These are phyloP conservation scores for Paradendryphiella salina DNA, from an alignment of 2,329 filamentous ascomycete species.

Conservation along the genomic window DNA sequence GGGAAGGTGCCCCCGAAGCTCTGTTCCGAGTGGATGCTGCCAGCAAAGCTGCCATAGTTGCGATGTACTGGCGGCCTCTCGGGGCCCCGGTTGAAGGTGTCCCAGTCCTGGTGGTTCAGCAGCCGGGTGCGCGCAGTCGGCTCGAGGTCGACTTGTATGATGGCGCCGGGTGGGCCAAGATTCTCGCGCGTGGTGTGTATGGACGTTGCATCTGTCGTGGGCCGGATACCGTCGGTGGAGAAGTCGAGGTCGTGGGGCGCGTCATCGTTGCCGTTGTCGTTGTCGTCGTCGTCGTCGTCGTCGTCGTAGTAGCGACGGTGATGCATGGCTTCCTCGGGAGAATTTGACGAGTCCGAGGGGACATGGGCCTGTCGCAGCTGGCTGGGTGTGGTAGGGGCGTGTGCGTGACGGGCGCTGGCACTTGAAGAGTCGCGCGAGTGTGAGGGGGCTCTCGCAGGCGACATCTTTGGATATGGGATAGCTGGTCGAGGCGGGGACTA, in stretches of 20 bases:
- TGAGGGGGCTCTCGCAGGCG: conserved; percentile 23
- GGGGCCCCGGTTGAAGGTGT: conserved; percentile 70
- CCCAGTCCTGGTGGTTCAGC: conserved; percentile 45
- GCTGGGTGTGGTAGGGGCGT: conserved; percentile 45
- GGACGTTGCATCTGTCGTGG: conserved; percentile 37
- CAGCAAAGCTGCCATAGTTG: conserved; percentile 57
- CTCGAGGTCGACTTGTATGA: conserved; percentile 35
- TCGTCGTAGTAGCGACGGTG: conserved; percentile 27
- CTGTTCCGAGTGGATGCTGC: conserved; percentile 53
- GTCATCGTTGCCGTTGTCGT: conserved; percentile 3
- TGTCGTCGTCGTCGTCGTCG: conserved; percentile 21
- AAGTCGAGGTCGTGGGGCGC: conserved; percentile 26
- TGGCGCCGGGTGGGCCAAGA: conserved; percentile 22
- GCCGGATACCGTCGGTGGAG: conserved; percentile 40
- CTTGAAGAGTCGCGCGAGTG: conserved; percentile 41
- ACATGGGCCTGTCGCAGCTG: conserved; percentile 50
- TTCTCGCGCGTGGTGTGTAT: conserved; percentile 32
- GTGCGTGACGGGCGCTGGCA: conserved; percentile 36
- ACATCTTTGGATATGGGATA: conserved; percentile 20
- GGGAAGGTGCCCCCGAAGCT: conserved; percentile 48
- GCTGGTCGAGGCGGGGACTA: not conserved
- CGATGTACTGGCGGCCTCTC: conserved; percentile 63
- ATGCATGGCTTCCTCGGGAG: conserved; percentile 49
- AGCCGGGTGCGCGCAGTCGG: conserved; percentile 47
- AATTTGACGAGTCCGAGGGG: conserved; percentile 48